Conservation (phyloP, 1,139 yeast genomes). For the Kurtzmaniella quercitrusa region DNA sequence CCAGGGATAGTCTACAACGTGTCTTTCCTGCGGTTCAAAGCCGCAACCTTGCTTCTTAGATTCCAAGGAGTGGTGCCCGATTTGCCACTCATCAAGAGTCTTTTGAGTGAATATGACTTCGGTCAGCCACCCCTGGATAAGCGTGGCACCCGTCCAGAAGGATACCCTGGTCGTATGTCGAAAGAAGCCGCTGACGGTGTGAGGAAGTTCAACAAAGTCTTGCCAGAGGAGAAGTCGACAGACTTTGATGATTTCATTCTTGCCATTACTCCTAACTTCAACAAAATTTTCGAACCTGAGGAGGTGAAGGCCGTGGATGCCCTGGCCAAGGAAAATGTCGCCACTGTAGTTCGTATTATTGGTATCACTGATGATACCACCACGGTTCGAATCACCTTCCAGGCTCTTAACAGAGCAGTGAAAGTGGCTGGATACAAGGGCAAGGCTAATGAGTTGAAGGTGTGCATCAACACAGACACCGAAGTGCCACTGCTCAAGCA, state of each 20-base stretch:
- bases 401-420: conserved; percentile 49
- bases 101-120: conserved; percentile 33
- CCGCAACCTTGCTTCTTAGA: conserved; percentile 42
- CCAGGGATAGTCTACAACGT: conserved; percentile 63
- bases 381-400: conserved; percentile 45
- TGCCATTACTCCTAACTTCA: conserved; percentile 39
- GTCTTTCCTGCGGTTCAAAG: conserved; percentile 45
- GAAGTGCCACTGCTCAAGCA: conserved; percentile 15
- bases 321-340: conserved; percentile 18
- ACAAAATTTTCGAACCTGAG: conserved; percentile 26
- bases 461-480: conserved; percentile 25
- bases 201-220: conserved; percentile 18
- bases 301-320: conserved; percentile 3
- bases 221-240: conserved; percentile 11
- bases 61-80: conserved; percentile 26
- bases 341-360: conserved; percentile 47
- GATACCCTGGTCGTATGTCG: conserved; percentile 24
- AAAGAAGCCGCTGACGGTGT: conserved; percentile 35
- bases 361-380: conserved; percentile 46
- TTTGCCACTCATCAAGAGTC: conserved; percentile 20
- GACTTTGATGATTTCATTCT: conserved; percentile 38
- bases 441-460: conserved; percentile 25
- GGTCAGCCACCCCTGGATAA: conserved; percentile 1
- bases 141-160: not conserved
- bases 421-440: conserved; percentile 12